Base-by-base conservation (phyloP, 768 basidiomycete species). In the Lactarius quietus region DNA sequence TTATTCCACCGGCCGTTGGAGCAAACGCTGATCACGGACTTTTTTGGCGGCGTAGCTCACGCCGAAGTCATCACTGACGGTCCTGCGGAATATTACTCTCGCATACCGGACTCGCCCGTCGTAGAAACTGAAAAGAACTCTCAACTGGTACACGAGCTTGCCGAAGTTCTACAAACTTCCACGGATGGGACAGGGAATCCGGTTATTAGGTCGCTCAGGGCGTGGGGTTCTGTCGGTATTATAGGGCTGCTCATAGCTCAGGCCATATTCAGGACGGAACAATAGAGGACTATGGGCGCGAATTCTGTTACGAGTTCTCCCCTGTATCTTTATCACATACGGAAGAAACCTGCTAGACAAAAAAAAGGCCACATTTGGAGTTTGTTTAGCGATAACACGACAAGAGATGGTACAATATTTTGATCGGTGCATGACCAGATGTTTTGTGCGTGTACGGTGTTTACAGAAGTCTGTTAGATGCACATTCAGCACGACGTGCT, bases 41-140 rank as follows among this genome's bases (percentile, higher is more conserved):
- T 88, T 73, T 86, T 88, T 69, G 86, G 86, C 20, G 95, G 92
- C 1, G 92, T 97, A 20, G 81, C 90, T 18, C 88, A 90, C 64
- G 92, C 89, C 0, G 93, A 98, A 70, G 78, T 94, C 18, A 70
- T 76, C 15, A 26, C 59, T 17, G 26, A 56, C 15, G 14, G 43
- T 51, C 29, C 53, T 36, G 48, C 15, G 8, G 59, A 61, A 7
- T 15, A 17, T 28, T 12, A 55, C 17, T 6, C 43, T 38, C 36
- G 4, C 38, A 15, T 28, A n/a, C 33, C 38, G 15, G 41, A 33
- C 38, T 28, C 54, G 39, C 23, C 53, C 29, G 33, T 51, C 2
- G n/a, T 36, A 45, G 36, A 53, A 35, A 48, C 26, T 23, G 54
- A 23, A 18, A 26, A 38, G 20, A 10, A 35, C 18, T 23, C 48